Conservation (phyloP, 1,284 basidiomycete species). For the Cryptococcus sp. region DNA sequence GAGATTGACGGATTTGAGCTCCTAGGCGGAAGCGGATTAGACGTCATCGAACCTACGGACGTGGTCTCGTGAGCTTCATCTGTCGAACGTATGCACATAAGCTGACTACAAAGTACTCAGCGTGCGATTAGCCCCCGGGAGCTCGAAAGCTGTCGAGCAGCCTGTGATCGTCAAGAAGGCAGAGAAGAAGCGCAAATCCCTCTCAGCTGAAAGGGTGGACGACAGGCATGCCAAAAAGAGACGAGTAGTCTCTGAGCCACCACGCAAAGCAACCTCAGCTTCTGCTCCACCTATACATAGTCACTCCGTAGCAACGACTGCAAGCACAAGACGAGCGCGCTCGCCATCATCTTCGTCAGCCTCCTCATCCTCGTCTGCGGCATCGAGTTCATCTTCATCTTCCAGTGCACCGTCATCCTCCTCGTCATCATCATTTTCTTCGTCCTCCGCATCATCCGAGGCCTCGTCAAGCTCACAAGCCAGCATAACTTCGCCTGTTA, state of each 20-base stretch:
- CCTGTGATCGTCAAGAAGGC: neutral
- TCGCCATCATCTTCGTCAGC: slow-evolving; percentile 11
- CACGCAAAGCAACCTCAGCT: neutral
- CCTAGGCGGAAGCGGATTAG: slow-evolving; percentile 34
- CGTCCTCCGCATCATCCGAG: slow-evolving; percentile 2
- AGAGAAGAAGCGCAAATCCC: neutral
- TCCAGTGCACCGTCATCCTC: slow-evolving; percentile 14
- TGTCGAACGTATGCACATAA: neutral
- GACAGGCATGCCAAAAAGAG: slow-evolving; percentile 1
- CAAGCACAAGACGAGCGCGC: slow-evolving; percentile 3
- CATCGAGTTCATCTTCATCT: slow-evolving; percentile 17
- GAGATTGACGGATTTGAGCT: slow-evolving; percentile 54
- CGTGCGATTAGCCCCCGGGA: slow-evolving; percentile 15
- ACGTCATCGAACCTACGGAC: slow-evolving; percentile 40
- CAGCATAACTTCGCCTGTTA: neutral
- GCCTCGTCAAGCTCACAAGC: neutral
- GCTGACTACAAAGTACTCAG: slow-evolving; percentile 1
- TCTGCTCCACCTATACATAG: neutral
- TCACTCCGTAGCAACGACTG: neutral
- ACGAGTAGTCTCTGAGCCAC: neutral
- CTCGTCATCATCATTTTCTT: slow-evolving; percentile 13
- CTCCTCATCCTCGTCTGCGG: slow-evolving; percentile 3
- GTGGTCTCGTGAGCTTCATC: slow-evolving; percentile 41
- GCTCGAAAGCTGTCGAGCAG: slow-evolving; percentile 10
- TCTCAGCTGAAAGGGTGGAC: neutral